Base-by-base conservation (phyloP, 192 early-diverging fungal genomes). In the Polychytrium aggregatum region DNA sequence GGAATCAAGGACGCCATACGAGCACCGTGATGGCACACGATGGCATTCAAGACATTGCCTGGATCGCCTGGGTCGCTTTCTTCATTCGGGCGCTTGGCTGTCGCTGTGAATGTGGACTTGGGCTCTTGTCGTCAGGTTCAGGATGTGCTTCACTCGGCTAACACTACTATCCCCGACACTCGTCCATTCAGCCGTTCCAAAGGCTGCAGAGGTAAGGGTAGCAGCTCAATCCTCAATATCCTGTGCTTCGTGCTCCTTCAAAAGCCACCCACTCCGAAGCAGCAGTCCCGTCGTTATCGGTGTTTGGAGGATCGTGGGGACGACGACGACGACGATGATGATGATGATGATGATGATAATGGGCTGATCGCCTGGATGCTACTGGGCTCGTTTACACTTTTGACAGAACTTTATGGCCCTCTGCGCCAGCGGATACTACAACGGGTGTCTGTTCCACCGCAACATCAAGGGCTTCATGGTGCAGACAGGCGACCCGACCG, bases 371-470 rank as follows among this genome's bases (percentile, higher is more conserved):
- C n/a, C n/a, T n/a, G n/a, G n/a, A n/a, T n/a, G n/a, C n/a, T 37
- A 11, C 35, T 11, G n/a, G n/a, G 35, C 9, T 16, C n/a, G 9
- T 16, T 16, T 37, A 37, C 35, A 16, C 9, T 16, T 37, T 37
- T 27, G 25, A 28, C 52, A 91, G 81, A 97, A 97, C 71, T 97
- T 97, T 71, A 61, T 97, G 35, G 93, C 93, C 1, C 59, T 97
- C n/a, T 94, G 92, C 44, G 93, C 90, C 29, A 82, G 73, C 54
- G 85, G 85, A 8, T 92, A 93, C 48, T 97, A 97, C 73, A 85
- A 86, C 21, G 65, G 70, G 25, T 72, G 80, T 7, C 63, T 69
- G 11, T 97, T 97, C 60, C 93, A 97, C 58, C 76, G 93, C 37
- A 56, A 46, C 37, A 78, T 78, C 39, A 66, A 67, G 44, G 56